Percentiles rank a stretch among this genome's conserved stretches.
These are phyloP conservation scores for Nitzschia putrida DNA, from an alignment of 108 stramenopile genomes.

Conservation along the genomic window DNA sequence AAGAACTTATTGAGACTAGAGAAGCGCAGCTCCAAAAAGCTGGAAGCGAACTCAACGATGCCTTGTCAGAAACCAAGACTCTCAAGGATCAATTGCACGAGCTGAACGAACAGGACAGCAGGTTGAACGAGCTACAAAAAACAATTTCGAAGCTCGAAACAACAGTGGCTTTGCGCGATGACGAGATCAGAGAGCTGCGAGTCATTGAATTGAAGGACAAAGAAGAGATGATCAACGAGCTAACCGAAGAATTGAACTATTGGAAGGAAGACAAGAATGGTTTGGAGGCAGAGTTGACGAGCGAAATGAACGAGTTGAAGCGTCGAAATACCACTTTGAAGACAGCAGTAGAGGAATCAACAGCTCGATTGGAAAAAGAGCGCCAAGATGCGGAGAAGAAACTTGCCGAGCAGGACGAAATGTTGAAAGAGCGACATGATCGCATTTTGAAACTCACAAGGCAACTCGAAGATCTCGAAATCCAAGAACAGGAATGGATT, in stretches of 20 bases:
- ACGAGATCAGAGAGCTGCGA: conserved; percentile 38
- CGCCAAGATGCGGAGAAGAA: conserved; percentile 2
- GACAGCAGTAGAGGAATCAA: background rate
- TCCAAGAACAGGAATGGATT: conserved; percentile 7
- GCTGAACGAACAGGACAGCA: background rate
- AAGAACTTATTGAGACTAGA: conserved; percentile 5
- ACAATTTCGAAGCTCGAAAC: conserved; percentile 16
- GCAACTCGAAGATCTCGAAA: conserved; percentile 4
- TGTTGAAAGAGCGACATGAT: conserved; percentile 13
- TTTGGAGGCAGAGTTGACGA: conserved; percentile 1
- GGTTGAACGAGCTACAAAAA: conserved; percentile 1
- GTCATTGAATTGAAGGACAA: conserved; percentile 33
- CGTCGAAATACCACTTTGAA: conserved; percentile 7
- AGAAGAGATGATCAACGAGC: conserved; percentile 12
- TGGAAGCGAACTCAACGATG: conserved; percentile 6
- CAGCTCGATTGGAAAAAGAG: conserved; percentile 2
- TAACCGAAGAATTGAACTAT: conserved; percentile 13
- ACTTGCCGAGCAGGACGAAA: conserved; percentile 3
- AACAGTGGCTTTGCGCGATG: conserved; percentile 22
- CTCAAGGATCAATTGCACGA: conserved; percentile 3
- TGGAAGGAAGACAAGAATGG: background rate
- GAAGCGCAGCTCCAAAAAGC: conserved; percentile 12
- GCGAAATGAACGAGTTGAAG: conserved; percentile 15
- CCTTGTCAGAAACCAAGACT: background rate
- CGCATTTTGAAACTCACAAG: conserved; percentile 9